phyloP scores from a whole-genome alignment of 192 early-diverging fungal species.

The Funneliformis geosporum region DNA sequence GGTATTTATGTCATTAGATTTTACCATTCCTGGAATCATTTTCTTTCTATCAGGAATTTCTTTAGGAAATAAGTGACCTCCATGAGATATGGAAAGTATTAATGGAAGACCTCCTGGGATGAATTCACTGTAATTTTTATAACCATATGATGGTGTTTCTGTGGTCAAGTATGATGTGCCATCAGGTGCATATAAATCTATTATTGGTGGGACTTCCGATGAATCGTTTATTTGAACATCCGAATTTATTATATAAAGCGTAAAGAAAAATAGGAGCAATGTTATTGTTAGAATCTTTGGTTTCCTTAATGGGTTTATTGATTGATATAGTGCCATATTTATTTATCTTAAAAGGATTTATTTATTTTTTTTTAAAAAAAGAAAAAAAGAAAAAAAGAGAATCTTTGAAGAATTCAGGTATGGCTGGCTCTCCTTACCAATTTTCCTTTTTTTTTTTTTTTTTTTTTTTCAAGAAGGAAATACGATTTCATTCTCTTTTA shows the following conservation, averaged over 20 bases:
- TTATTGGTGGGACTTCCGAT: background rate
- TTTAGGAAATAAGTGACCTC: background rate
- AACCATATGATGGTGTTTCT: background rate
- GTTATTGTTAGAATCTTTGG: background rate
- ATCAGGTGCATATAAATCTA: background rate
- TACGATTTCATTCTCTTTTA: too few relatives aligned
- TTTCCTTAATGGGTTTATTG: background rate
- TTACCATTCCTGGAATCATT: background rate
- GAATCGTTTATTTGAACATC: background rate
- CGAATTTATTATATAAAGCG: background rate
- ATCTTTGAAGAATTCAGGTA: too few relatives aligned
- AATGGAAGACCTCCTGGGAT: background rate
- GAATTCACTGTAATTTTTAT: background rate
- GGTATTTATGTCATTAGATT: slow-evolving; percentile 9
- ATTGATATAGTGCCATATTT: background rate
- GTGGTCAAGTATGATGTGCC: background rate
- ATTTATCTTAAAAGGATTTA: background rate
- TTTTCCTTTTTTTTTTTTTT: too few relatives aligned
- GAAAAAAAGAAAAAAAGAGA: too few relatives aligned
- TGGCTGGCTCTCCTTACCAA: too few relatives aligned
- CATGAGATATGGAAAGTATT: background rate
- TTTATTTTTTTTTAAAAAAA: too few relatives aligned
- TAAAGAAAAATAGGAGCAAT: background rate
- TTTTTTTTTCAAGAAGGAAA: too few relatives aligned
- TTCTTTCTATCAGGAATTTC: background rate